These are phyloP conservation scores for Leucaena leucocephala DNA, from an alignment of 306 rosid genomes.

Conservation along the genomic window DNA sequence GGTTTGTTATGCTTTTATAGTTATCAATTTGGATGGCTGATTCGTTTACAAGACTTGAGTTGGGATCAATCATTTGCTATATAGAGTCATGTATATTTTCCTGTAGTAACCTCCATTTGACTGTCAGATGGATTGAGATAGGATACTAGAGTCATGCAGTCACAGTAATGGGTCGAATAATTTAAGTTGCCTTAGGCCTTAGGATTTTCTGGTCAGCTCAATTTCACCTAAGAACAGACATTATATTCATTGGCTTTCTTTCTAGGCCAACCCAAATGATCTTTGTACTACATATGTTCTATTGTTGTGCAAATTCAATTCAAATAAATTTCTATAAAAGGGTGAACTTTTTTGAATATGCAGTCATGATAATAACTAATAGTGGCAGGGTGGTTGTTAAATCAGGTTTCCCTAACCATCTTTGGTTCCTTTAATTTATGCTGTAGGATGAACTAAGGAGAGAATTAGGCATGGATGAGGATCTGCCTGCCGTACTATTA, in stretches of 20 bases:
- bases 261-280: neutral
- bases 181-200: neutral
- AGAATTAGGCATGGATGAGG: constrained; percentile 88
- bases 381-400: neutral
- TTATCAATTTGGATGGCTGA: constrained; percentile 15
- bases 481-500: constrained; percentile 92
- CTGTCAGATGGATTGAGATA: neutral
- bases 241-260: neutral
- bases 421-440: constrained; percentile 24
- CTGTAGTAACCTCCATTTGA: neutral
- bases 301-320: neutral
- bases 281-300: neutral
- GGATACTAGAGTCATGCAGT: neutral
- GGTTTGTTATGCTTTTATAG: constrained; percentile 50
- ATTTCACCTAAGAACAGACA: neutral
- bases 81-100: constrained; percentile 10
- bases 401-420: constrained; percentile 21
- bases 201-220: neutral
- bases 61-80: constrained; percentile 11
- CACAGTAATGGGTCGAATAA: neutral
- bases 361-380: neutral
- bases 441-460: constrained; percentile 71
- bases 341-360: neutral
- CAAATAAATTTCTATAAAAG: neutral
- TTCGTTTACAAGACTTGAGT: constrained; percentile 11